Base-by-base conservation (phyloP, 306 rosid species). In the Canavalia gladiata region DNA sequence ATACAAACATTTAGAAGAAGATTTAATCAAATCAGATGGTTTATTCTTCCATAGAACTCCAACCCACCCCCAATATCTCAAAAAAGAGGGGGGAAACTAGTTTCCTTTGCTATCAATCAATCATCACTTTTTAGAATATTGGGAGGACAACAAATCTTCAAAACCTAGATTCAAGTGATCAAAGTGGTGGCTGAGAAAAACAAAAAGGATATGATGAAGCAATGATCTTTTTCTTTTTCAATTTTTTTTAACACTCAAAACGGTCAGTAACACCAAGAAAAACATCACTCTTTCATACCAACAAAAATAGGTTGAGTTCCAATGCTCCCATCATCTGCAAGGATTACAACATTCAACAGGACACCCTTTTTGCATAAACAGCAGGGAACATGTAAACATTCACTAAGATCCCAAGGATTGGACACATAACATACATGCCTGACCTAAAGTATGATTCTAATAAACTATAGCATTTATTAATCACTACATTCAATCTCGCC, bases 221-320 rank as follows among this genome's bases (percentile, higher is more conserved):
- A 80, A 39, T 7, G 34, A 71, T 70, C 25, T 18, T 3, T 51
- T 47, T 5, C 13, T 0, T 13, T 56, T 10, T 28, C 12, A 28
- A 29, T 28, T 30, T 30, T 10, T 31, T 42, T 78, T 2, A 30
- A 55, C 76, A 57, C 45, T 68, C 31, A 7, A 45, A 65, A 52
- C 64, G 47, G 39, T 81, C 39, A 41, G 31, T 12, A 49, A 29
- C 50, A 49, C 70, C 63, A 66, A 30, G n/a, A 72, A 33, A 64
- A 10, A 72, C 37, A 52, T 81, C 66, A 45, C 39, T 42, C 68
- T 7, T 73, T 34, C 13, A 64, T 9, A 34, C 30, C 60, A 66
- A 64, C 34, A 47, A 74, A 57, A 62, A 76, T 54, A 54, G 43
- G 58, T 41, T 62, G 51, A 60, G 79, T 80, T 67, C 68, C 78